phyloP scores from a whole-genome alignment of 179 eudicot genomes.

The Vitellaria paradoxa region DNA sequence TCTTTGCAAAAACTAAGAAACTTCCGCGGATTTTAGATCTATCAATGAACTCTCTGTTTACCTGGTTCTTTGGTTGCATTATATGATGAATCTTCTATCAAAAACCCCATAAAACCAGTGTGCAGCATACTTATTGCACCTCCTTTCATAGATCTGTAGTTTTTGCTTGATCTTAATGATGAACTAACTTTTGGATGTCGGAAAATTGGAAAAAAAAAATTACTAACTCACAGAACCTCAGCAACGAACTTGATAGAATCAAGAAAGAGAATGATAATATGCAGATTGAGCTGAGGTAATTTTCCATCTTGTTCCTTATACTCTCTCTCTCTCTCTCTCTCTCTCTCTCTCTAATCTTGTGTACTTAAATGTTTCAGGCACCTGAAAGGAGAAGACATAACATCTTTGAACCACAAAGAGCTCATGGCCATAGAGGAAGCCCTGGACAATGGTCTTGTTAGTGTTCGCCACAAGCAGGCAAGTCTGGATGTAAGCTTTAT shows the following conservation, averaged over 20 bases:
- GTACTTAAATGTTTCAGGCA: conserved; percentile 34
- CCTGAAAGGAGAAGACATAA: conserved; percentile 68
- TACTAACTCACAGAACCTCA: conserved; percentile 44
- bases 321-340: neutral
- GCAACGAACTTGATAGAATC: conserved; percentile 61
- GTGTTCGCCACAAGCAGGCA: conserved; percentile 48
- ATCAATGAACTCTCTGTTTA: conserved; percentile 10
- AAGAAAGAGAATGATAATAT: conserved; percentile 76
- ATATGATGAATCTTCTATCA: neutral
- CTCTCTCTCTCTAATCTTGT: neutral
- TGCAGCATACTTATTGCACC: neutral
- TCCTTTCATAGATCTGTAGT: neutral
- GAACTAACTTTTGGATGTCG: neutral
- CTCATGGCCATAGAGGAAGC: conserved; percentile 57
- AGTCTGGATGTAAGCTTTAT: neutral
- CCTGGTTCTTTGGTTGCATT: conserved; percentile 6
- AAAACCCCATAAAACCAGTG: conserved; percentile 13
- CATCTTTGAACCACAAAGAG: conserved; percentile 48
- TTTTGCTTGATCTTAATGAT: neutral
- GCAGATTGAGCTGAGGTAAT: conserved; percentile 73
- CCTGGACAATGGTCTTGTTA: conserved; percentile 54
- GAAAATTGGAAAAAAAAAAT: neutral
- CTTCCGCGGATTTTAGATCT: neutral
- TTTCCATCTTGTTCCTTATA: neutral
- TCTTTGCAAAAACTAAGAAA: conserved; percentile 6